These are phyloP conservation scores for Spatholobus suberectus DNA, from an alignment of 306 rosid species.

Conservation along the genomic window DNA sequence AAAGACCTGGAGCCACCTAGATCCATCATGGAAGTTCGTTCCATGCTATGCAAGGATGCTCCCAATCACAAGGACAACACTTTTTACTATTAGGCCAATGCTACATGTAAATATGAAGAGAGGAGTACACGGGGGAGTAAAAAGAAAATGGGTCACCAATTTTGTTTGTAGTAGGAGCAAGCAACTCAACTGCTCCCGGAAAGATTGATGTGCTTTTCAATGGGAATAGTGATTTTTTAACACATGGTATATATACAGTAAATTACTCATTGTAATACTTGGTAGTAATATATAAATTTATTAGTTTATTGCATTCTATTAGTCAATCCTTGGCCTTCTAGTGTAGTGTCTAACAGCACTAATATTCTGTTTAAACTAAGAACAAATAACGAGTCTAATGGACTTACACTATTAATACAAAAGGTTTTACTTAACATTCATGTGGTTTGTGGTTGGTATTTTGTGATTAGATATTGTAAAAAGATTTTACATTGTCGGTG, in stretches of 20 bases:
- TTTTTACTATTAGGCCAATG: slow-evolving; percentile 57
- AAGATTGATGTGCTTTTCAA: slow-evolving; percentile 19
- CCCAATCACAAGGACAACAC: slow-evolving; percentile 65
- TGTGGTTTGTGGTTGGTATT: too few species aligned
- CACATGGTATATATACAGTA: neutral
- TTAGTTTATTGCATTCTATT: slow-evolving; percentile 1
- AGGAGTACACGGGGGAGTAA: slow-evolving; percentile 8
- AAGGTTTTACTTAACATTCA: too few species aligned
- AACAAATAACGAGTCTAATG: too few species aligned
- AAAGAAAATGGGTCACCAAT: slow-evolving; percentile 42
- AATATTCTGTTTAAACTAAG: neutral
- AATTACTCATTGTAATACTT: slow-evolving; percentile 29
- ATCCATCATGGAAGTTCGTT: slow-evolving; percentile 88
- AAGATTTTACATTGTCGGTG: too few species aligned
- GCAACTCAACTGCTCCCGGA: slow-evolving; percentile 71
- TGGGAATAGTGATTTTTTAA: slow-evolving; percentile 9
- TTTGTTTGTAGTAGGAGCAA: slow-evolving; percentile 74
- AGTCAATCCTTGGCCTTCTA: neutral
- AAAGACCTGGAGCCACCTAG: slow-evolving; percentile 85
- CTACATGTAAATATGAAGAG: slow-evolving; percentile 50
- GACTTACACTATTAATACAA: too few species aligned
- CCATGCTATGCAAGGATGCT: slow-evolving; percentile 89
- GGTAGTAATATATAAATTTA: slow-evolving; percentile 26
- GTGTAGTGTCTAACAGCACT: neutral
- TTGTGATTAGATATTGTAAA: too few species aligned